phyloP scores from a whole-genome alignment of 495 filamentous ascomycete genomes.

The Lasiosphaeriaceae sp. region DNA sequence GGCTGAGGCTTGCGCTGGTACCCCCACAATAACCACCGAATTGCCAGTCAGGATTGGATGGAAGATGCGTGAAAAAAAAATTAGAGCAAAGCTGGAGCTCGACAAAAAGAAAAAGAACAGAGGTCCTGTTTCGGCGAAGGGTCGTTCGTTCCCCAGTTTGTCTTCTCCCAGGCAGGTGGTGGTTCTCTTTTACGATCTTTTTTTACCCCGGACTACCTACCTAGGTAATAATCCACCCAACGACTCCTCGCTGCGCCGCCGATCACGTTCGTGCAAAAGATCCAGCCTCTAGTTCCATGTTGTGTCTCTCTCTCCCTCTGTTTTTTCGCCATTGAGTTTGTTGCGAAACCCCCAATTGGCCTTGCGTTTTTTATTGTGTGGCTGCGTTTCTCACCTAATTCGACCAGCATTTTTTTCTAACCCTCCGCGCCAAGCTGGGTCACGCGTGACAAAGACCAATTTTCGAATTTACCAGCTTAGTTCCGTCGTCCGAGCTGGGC shows the following conservation, averaged over 20 bases:
- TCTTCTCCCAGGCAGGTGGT: neutral
- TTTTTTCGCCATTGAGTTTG: neutral
- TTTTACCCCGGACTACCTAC: neutral
- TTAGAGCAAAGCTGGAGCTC: neutral
- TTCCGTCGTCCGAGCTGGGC: neutral
- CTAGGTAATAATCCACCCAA: no score
- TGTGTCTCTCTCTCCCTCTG: no score
- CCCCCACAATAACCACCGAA: slow-evolving; percentile 6
- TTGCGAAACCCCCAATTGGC: neutral
- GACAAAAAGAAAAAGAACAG: neutral
- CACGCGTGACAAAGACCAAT: neutral
- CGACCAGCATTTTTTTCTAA: no score
- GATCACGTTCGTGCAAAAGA: neutral
- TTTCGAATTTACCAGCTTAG: neutral
- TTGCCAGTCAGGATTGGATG: slow-evolving; percentile 19
- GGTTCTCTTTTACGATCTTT: no score
- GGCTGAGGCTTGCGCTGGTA: neutral
- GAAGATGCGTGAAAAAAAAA: slow-evolving; percentile 1
- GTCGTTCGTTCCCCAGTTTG: neutral
- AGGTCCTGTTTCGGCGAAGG: neutral
- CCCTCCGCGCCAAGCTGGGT: neutral
- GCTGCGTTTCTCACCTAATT: neutral
- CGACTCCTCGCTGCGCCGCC: neutral
- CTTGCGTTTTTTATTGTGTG: neutral
- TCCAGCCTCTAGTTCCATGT: no score